Base-by-base conservation (phyloP, 1,139 yeast genomes). In the Citeromyces hawaiiensis region DNA sequence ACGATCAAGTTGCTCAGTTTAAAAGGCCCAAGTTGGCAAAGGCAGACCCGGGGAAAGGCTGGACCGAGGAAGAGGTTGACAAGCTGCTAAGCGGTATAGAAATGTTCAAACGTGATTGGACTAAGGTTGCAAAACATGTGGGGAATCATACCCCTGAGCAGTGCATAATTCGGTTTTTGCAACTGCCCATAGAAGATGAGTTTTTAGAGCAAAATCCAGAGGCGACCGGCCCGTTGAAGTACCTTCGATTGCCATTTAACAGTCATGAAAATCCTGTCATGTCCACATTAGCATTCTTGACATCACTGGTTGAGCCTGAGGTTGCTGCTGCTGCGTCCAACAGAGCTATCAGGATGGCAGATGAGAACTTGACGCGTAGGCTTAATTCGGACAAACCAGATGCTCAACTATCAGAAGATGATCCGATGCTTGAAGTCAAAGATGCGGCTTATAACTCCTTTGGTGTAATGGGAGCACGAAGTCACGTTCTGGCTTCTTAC, bases 241-340 rank as follows among this genome's bases (percentile, higher is more conserved):
- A 72, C 57, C 81, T 91, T 3, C 81, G 81, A 53, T 68, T 88
- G 42, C 96, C 97, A 6, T 79, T 85, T 37, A 76, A 86, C 39
- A 73, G 86, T 36, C 75, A 80, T 21, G 97, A 91, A 50, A 91
- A 91, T 56, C 98, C 99, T 1, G 88, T 91, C 3, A 71, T 91
- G 64, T 81, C 94, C 31, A 91, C 94, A 31, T 72, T 91, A 46
- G 79, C 95, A 4, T 91, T 88, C 57, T 66, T 93, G 61, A 79
- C 93, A 0, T 80, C 87, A 37, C 61, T 88, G 42, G 94, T 88
- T 16, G 96, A 88, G 53, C 80, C 91, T n/a, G 80, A 77, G 36
- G 77, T 79, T 33, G 94, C 91, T 2, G 82, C 77, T 42, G 86
- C 87, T 9, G 94, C 96, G 10, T 85, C 94, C 15, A 62, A 55